Conservation (phyloP, 768 basidiomycete species). For the Suillus occidentalis region DNA sequence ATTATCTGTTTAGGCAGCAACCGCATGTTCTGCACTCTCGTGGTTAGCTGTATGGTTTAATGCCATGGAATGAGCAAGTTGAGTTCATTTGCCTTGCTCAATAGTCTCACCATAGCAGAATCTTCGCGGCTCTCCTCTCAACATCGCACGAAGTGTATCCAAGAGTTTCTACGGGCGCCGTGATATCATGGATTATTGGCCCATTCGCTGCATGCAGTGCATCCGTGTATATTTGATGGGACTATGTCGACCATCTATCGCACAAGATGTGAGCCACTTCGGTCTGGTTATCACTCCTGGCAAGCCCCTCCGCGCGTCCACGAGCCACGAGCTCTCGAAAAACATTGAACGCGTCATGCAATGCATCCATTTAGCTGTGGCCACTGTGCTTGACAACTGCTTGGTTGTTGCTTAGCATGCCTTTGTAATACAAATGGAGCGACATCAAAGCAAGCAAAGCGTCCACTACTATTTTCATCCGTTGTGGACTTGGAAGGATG, state of each 20-base stretch:
- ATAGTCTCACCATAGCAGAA: not conserved
- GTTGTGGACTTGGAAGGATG: not conserved
- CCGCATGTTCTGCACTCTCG: not conserved
- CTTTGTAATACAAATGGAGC: not conserved
- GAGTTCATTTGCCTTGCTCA: not conserved
- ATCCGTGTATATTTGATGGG: not conserved
- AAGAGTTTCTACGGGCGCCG: not conserved
- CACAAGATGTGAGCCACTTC: not conserved
- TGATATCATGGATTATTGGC: not conserved
- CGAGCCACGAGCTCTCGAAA: not conserved
- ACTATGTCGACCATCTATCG: not conserved
- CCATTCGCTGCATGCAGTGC: not conserved
- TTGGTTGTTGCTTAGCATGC: not conserved
- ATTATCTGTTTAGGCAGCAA: not conserved
- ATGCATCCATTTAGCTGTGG: not conserved
- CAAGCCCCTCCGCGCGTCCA: not conserved
- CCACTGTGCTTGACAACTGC: too few relatives aligned
- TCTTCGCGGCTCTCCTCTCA: not conserved
- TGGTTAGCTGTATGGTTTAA: not conserved
- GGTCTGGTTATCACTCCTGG: not conserved
- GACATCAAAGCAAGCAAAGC: not conserved
- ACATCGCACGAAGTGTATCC: not conserved
- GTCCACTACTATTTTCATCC: not conserved
- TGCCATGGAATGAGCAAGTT: not conserved
- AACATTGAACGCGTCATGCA: not conserved